A percentile compares a stretch with the other conserved stretches of the same genome.
phyloP scores from a whole-genome alignment of 2,329 filamentous ascomycete species.

The Fusarium sp. region DNA sequence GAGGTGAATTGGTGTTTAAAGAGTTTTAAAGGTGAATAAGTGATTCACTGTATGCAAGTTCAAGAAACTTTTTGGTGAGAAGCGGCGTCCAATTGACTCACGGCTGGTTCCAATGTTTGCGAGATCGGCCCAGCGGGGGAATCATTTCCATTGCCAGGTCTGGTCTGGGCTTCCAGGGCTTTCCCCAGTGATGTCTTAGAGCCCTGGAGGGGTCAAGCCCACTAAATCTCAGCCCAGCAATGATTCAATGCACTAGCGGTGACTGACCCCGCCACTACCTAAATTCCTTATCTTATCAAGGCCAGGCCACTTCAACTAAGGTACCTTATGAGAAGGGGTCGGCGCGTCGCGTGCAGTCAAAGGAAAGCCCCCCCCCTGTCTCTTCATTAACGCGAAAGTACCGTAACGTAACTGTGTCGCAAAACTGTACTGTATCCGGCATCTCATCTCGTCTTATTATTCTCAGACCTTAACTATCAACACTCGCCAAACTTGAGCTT shows the following conservation, averaged over 20 bases:
- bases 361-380: slow-evolving; percentile 18
- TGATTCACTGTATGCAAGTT: slow-evolving; percentile 1
- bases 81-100: slow-evolving; percentile 26
- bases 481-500: slow-evolving; percentile 9
- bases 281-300: slow-evolving; percentile 40
- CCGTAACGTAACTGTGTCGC: slow-evolving; percentile 34
- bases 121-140: slow-evolving; percentile 28
- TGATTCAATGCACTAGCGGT: neutral
- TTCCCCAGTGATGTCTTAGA: slow-evolving; percentile 15
- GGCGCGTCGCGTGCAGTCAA: slow-evolving; percentile 38
- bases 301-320: slow-evolving; percentile 1
- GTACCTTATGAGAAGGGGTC: slow-evolving; percentile 4
- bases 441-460: slow-evolving; percentile 25
- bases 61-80: slow-evolving; percentile 14
- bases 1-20: neutral
- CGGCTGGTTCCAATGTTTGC: slow-evolving; percentile 18
- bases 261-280: neutral
- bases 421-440: slow-evolving; percentile 22
- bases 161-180: slow-evolving; percentile 3
- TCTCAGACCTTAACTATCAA: slow-evolving; percentile 22
- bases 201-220: slow-evolving; percentile 16
- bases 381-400: slow-evolving; percentile 33
- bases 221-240: slow-evolving; percentile 13
- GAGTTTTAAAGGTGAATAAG: slow-evolving; percentile 7
- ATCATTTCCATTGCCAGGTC: neutral